Percentiles rank a stretch among this genome's conserved stretches.
Conservation (phyloP, 495 filamentous ascomycete species). For the Margaritispora aquatica region DNA sequence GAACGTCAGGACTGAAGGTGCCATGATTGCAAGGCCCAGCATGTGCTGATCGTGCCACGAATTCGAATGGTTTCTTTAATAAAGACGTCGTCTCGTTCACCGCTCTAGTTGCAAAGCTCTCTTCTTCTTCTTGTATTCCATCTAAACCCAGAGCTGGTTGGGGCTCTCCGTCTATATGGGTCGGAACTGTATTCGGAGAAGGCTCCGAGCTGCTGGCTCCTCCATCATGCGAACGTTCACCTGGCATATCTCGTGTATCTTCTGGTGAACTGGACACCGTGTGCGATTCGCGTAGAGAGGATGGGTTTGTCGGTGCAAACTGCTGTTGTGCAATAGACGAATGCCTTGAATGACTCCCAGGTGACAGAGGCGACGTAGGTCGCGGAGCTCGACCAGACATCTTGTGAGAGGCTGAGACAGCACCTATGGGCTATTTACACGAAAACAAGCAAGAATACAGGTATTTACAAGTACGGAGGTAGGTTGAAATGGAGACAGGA, state of each 20-base stretch:
- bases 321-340: constrained; percentile 2
- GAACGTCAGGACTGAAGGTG: constrained; percentile 67
- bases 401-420: background rate
- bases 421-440: background rate
- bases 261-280: constrained; percentile 12
- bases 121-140: constrained; percentile 1
- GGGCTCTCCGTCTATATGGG: constrained; percentile 13
- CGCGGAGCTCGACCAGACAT: constrained; percentile 5
- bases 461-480: background rate
- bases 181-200: constrained; percentile 15
- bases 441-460: background rate
- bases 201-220: constrained; percentile 16
- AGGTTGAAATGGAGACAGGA: background rate
- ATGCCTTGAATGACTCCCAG: background rate
- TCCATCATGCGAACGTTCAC: background rate
- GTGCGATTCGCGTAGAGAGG: constrained; percentile 17
- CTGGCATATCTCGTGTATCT: constrained; percentile 1
- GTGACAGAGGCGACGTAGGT: constrained; percentile 7
- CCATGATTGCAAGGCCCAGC: constrained; percentile 62
- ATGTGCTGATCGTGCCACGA: constrained; percentile 31
- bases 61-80: constrained; percentile 27
- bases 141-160: background rate
- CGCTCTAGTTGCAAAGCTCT: background rate
- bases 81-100: constrained; percentile 39
- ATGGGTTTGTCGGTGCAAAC: constrained; percentile 17